Evolutionary conservation across 441 rosid genomes (phyloP).

Genomic region (Croton setiger): DNA sequence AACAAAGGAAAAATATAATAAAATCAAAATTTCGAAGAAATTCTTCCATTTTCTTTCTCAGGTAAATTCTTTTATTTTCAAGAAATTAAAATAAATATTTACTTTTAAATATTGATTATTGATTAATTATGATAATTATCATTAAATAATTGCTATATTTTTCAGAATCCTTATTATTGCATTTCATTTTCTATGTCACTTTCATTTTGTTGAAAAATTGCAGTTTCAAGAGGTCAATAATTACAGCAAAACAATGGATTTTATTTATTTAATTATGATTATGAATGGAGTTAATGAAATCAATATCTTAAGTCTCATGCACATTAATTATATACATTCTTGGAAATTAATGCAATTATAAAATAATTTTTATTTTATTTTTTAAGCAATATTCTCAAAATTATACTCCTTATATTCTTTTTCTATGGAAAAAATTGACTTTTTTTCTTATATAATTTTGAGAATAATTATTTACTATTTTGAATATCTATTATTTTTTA

Average conservation of each 20-base stretch:
- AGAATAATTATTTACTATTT: too few relatives aligned
- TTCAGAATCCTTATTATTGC: background rate
- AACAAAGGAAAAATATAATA: background rate
- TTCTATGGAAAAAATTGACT: too few relatives aligned
- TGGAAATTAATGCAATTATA: too few relatives aligned
- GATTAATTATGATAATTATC: too few relatives aligned
- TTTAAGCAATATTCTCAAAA: too few relatives aligned
- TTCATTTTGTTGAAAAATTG: conserved; percentile 9
- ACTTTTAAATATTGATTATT: background rate
- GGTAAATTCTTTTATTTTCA: conserved; percentile 22
- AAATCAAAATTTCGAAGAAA: conserved; percentile 8
- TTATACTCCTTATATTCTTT: too few relatives aligned
- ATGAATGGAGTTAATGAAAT: conserved; percentile 19
- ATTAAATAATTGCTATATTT: background rate
- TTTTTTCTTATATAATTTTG: too few relatives aligned
- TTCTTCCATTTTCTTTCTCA: conserved; percentile 14
- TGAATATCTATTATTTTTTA: too few relatives aligned
- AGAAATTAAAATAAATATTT: too few relatives aligned
- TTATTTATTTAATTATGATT: too few relatives aligned
- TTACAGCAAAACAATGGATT: background rate
- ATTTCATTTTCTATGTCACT: background rate
- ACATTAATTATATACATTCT: background rate
- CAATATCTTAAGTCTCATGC: conserved; percentile 20
- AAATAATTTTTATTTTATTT: too few relatives aligned
- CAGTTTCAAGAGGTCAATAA: conserved; percentile 7